phyloP scores from a whole-genome alignment of 1,284 basidiomycete genomes.

The Puccinia brachypodii region DNA sequence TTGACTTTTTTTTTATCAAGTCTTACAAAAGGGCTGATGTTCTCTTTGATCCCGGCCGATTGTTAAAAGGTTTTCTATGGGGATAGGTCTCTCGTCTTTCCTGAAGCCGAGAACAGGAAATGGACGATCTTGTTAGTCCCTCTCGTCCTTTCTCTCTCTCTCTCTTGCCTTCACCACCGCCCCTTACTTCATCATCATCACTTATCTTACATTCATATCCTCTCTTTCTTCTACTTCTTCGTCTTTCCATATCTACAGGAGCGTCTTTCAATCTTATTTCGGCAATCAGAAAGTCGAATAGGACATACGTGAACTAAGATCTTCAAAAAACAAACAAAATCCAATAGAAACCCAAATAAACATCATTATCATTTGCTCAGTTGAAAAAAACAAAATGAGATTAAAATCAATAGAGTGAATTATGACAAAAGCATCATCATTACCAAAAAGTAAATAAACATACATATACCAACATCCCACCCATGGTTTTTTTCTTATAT shows the following conservation, averaged over 20 bases:
- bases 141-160: too few relatives aligned
- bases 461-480: too few relatives aligned
- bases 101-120: slow-evolving; percentile 57
- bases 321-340: too few relatives aligned
- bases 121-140: slow-evolving; percentile 55
- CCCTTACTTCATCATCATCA: background rate
- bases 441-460: too few relatives aligned
- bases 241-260: background rate
- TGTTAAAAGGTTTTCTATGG: slow-evolving; percentile 54
- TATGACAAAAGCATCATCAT: too few relatives aligned
- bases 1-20: background rate
- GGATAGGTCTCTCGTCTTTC: slow-evolving; percentile 55
- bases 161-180: background rate
- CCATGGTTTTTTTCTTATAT: too few relatives aligned
- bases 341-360: too few relatives aligned
- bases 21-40: background rate
- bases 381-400: too few relatives aligned
- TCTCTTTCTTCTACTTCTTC: background rate
- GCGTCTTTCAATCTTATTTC: slow-evolving; percentile 40
- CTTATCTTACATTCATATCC: background rate
- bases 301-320: too few relatives aligned
- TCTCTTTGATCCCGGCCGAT: background rate
- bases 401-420: too few relatives aligned
- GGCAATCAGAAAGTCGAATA: slow-evolving; percentile 22
- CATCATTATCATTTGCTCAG: too few relatives aligned